Evolutionary conservation across 345 rosid species (phyloP).

Genomic region (sweet orange (Citrus sinensis)): DVS_A1.0 CM039164.1:24320501-24321000

Average conservation of each 20-base stretch:
- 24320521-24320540: neutral
- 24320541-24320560: neutral
- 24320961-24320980: neutral
- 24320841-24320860: neutral
- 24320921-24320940: neutral
- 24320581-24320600: constrained; percentile 68
- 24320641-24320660: constrained; percentile 75
- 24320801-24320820: constrained; percentile 5
- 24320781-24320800: constrained; percentile 43
- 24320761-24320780: constrained; percentile 84
- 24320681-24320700: constrained; percentile 43
- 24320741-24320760: constrained; percentile 66
- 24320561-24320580: neutral
- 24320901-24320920: neutral
- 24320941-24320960: neutral
- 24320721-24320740: constrained; percentile 80
- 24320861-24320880: neutral
- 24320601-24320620: constrained; percentile 73
- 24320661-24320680: constrained; percentile 58
- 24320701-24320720: constrained; percentile 95
- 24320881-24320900: too few relatives aligned
- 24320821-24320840: neutral
- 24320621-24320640: constrained; percentile 60
- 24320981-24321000: neutral
- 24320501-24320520: neutral